Evolutionary conservation across 192 early-diverging fungal species (phyloP).

Genomic region (Jimgerdemannia lactiflua): DNA sequence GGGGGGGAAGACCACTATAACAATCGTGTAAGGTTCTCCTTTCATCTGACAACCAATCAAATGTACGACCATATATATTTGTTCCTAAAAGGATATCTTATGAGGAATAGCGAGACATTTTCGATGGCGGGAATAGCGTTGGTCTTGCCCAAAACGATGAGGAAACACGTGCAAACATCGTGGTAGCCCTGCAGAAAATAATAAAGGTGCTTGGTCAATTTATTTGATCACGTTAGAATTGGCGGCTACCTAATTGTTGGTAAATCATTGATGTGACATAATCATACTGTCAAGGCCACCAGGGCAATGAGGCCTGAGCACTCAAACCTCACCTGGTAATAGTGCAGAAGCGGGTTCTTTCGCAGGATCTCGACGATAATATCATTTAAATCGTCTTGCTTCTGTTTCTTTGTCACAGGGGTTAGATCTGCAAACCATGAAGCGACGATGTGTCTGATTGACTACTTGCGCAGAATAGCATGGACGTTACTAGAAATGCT

Average conservation of each 20-base stretch:
- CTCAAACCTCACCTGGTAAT: constrained; percentile 44
- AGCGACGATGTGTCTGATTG: too few species aligned
- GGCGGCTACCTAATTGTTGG: background rate
- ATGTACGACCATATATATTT: too few species aligned
- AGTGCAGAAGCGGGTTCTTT: constrained; percentile 42
- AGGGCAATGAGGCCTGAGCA: background rate
- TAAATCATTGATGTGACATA: background rate
- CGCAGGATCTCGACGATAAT: constrained; percentile 47
- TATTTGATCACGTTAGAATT: background rate
- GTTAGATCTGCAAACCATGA: constrained; percentile 9
- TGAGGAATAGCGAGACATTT: constrained; percentile 45
- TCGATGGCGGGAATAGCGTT: constrained; percentile 37
- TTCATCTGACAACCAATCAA: too few species aligned
- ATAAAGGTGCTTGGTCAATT: background rate
- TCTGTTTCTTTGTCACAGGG: constrained; percentile 29
- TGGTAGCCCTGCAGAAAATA: constrained; percentile 45
- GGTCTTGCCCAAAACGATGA: constrained; percentile 37
- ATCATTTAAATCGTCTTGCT: constrained; percentile 41
- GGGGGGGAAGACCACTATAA: too few species aligned
- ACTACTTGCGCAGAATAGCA: background rate
- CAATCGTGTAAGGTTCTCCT: too few species aligned
- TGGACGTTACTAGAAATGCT: background rate
- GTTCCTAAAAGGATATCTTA: constrained; percentile 44
- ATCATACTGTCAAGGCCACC: too few species aligned
- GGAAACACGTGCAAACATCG: constrained; percentile 47